Evolutionary conservation across 2,329 filamentous ascomycete genomes (phyloP).

Genomic region (Penicillium corylophilum): DNA sequence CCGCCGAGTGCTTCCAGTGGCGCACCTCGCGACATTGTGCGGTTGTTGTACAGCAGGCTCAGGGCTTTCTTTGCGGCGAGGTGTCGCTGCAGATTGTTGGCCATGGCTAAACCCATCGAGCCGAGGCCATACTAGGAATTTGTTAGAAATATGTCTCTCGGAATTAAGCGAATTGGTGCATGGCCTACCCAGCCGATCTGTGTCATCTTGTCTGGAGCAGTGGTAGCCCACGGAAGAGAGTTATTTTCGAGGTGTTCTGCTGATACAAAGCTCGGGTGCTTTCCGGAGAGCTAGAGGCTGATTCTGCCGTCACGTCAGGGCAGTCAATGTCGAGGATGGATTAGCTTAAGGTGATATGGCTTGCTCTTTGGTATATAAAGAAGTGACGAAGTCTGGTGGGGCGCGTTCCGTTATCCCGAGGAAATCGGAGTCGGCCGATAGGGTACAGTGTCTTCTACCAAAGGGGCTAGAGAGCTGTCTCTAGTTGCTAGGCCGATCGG

Average conservation of each 20-base stretch:
- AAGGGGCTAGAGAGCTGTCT: constrained; percentile 3
- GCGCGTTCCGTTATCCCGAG: constrained; percentile 20
- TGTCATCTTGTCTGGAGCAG: constrained; percentile 22
- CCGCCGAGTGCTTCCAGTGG: constrained; percentile 38
- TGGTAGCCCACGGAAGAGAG: not conserved
- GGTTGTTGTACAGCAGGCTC: constrained; percentile 41
- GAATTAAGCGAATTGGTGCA: not conserved
- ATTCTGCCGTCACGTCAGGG: not conserved
- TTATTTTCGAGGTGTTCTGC: not conserved
- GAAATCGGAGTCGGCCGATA: constrained; percentile 28
- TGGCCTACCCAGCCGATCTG: constrained; percentile 39
- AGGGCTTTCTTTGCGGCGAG: constrained; percentile 33
- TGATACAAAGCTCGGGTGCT: not conserved
- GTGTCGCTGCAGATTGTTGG: constrained; percentile 44
- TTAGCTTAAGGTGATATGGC: not conserved
- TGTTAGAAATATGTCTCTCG: constrained; percentile 1
- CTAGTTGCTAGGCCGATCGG: constrained; percentile 2
- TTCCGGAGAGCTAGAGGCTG: not conserved
- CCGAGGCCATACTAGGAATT: constrained; percentile 41
- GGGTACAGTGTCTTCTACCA: constrained; percentile 1
- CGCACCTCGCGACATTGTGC: constrained; percentile 42
- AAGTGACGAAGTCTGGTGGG: constrained; percentile 11
- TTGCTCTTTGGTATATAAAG: not conserved
- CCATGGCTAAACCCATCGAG: constrained; percentile 48
- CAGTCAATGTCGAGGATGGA: not conserved